Base-by-base conservation (phyloP, 257 asterid genomes). In the Rauvolfia tetraphylla region DNA sequence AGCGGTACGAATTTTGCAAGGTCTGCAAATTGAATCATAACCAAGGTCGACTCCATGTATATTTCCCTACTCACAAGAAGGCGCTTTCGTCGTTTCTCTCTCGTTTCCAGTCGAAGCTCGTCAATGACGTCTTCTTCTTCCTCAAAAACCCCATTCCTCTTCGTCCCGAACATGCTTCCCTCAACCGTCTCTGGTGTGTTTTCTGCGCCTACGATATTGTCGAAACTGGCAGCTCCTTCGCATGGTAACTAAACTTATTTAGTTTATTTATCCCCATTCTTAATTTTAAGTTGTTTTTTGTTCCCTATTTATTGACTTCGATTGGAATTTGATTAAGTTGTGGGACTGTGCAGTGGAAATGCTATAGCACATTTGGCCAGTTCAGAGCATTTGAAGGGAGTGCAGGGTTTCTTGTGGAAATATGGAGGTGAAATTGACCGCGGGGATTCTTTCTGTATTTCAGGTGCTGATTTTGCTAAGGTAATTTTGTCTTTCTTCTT, bases 331-430 rank as follows among this genome's bases (percentile, higher is more conserved):
- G 46, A 6, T 44, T 69, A 46, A 56, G 46, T 42, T 72, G 56
- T 81, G 85, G 87, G 74, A 83, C 77, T 74, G 56, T 75, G 73
- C 88, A 90, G 98, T 76, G 91, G 86, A 62, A 80, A 87, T 42
- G 90, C 86, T 1, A 85, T 95, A 70, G 84, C 75, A 77, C 98
- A 95, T 87, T 83, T 95, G 82, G 91, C 95, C 5, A 83, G 95
- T 76, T 88, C n/a, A 70, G 97, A 89, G 82, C 98, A 95, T 80
- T 58, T 85, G 87, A 95, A 91, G 91, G 87, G 84, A 80, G 91
- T 91, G 66, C 89, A 95, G 89, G 79, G 86, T 29, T 92, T 92
- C 78, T 76, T 95, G 79, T 88, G 97, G 90, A 95, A 89, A 75
- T 53, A 92, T 72, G 98, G 98, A 23, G 95, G 95, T 79, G 93